Evolutionary conservation across 192 early-diverging fungal species (phyloP), one percentile per base, ranked within the genome.

Genomic region (Dimargaris xerosporica): DNA sequence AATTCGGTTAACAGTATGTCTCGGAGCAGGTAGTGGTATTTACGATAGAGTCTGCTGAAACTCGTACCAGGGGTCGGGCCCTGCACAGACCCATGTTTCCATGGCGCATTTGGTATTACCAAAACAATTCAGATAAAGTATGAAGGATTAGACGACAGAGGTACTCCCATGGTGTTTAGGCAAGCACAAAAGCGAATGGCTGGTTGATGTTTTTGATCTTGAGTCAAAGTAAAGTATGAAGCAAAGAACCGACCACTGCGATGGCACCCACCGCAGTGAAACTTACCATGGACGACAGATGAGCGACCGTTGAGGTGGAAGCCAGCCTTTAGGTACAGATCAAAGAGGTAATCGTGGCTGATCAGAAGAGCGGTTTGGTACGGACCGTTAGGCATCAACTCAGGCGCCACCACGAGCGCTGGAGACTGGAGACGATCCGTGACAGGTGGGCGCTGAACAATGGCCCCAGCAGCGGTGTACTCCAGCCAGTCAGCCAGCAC

Each of bases 331-430:
- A 23, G 34, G 42, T 60, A 60, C 41, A 60, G 58, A 25, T 17
- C n/a, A 60, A 60, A 60, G 19, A 60, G 58, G 43, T 26, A 34
- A 11, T 60, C 41, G 58, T 60, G 58, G 58, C 34, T 39, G 58
- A 60, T 60, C 5, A 60, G 39, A 11, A 41, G 58, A 19, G 43
- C 16, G 4, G 28, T 19, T 13, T 23, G 41, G 23, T 60, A 60
- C 16, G 41, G 58, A n/a, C 10, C 19, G 31, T 56, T 12, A 39
- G 34, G 34, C 34, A 39, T 39, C 34, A 7, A 39, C 7, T 39
- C 34, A 2, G 34, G 34, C 7, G 34, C 34, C 34, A 39, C 34
- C 34, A 39, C 34, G 34, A 39, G 34, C 3, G 34, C 7, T 39
- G 34, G 34, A 7, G 34, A 39, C 34, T 39, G 34, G 34, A 7